phyloP scores from a whole-genome alignment of 345 rosid genomes.

The Excoecaria cochinchinensis region DNA sequence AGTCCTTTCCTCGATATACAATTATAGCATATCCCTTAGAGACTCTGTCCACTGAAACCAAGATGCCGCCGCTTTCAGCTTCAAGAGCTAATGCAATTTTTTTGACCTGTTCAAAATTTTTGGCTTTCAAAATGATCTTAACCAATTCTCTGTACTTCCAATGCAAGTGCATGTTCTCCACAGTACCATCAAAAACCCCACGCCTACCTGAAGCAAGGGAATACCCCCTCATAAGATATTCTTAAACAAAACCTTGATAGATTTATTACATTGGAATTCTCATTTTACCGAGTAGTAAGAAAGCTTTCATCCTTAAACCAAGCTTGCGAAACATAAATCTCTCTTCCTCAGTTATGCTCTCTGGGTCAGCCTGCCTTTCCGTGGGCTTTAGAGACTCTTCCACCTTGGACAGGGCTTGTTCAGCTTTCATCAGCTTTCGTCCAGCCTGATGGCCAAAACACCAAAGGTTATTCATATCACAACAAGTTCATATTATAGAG shows the following conservation, averaged over 20 bases:
- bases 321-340: conserved; percentile 98
- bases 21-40: conserved; percentile 90
- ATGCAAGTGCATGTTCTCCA: conserved; percentile 98
- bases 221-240: conserved; percentile 20
- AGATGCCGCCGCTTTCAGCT: conserved; percentile 91
- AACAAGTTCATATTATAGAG: neutral
- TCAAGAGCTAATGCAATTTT: conserved; percentile 87
- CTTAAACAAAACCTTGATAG: conserved; percentile 6
- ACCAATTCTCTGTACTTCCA: conserved; percentile 93
- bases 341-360: conserved; percentile 86
- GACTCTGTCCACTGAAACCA: conserved; percentile 85
- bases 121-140: conserved; percentile 75
- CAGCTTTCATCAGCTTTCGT: conserved; percentile 66
- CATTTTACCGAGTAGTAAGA: conserved; percentile 77
- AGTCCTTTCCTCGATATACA: conserved; percentile 83
- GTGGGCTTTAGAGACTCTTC: conserved; percentile 71
- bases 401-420: conserved; percentile 68
- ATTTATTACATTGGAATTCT: conserved; percentile 10
- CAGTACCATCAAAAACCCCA: conserved; percentile 93
- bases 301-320: conserved; percentile 92
- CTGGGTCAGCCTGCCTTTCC: conserved; percentile 64
- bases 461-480: neutral
- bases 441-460: conserved; percentile 54
- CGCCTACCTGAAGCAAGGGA: conserved; percentile 68
- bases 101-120: conserved; percentile 68